A percentile compares a stretch with the other conserved stretches of the same genome.
Conservation (phyloP, 2,329 filamentous ascomycete species). For the Ascochyta pisi region DNA sequence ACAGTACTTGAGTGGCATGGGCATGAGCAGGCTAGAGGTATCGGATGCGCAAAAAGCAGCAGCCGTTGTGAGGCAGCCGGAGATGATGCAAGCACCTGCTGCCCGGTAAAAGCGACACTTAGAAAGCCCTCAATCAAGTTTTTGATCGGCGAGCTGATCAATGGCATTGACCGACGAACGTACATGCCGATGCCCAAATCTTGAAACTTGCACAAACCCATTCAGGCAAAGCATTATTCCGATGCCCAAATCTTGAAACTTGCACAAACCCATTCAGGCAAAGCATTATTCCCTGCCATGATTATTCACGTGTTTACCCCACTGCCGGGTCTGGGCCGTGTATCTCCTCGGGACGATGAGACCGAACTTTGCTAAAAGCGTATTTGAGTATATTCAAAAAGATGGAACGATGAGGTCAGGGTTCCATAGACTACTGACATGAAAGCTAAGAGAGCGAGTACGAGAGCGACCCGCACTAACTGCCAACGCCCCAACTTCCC, state of each 20-base stretch:
- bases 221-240: background rate
- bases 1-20: conserved; percentile 73
- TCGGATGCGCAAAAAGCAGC: conserved; percentile 60
- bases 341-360: no score
- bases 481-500: no score
- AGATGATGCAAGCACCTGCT: conserved; percentile 31
- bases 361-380: no score
- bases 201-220: background rate
- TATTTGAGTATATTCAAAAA: no score
- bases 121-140: background rate
- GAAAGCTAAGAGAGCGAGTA: no score
- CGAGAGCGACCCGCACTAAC: no score
- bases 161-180: background rate
- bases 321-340: no score
- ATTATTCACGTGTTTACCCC: no score
- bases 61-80: conserved; percentile 23
- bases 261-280: background rate
- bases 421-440: no score
- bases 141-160: background rate
- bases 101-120: background rate
- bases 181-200: background rate
- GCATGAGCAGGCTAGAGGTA: conserved; percentile 74
- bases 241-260: background rate
- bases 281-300: background rate
- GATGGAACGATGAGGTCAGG: no score